phyloP scores from a whole-genome alignment of 352 stramenopile genomes.

The Blastocystis sp. region DNA sequence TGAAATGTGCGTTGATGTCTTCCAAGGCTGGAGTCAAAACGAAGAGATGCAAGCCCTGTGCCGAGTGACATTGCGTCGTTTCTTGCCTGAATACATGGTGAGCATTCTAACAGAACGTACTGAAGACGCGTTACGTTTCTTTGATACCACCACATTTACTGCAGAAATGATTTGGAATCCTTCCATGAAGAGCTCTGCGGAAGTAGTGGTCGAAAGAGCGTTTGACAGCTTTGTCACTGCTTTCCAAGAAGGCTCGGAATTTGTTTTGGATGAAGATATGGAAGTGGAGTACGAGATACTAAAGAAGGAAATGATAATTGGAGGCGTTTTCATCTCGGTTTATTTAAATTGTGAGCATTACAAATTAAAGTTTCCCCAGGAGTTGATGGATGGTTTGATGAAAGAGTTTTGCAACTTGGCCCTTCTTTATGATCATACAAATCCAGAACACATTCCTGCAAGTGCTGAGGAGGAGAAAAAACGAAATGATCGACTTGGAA shows the following conservation, averaged over 20 bases:
- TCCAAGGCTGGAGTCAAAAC: not conserved
- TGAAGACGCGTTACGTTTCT: not conserved
- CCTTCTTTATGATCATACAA: not conserved
- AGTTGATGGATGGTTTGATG: not conserved
- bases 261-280: not conserved
- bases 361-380: not conserved
- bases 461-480: slow-evolving; percentile 11
- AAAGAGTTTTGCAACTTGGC: not conserved
- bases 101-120: not conserved
- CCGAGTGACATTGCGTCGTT: not conserved
- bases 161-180: slow-evolving; percentile 4
- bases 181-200: not conserved
- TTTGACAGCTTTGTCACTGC: not conserved
- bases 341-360: not conserved
- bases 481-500: not conserved
- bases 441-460: not conserved
- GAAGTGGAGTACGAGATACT: slow-evolving; percentile 6
- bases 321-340: not conserved
- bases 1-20: not conserved
- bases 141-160: slow-evolving; percentile 25
- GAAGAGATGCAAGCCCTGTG: not conserved
- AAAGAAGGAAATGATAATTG: not conserved
- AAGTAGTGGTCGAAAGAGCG: not conserved
- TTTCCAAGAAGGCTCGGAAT: not conserved
- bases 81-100: slow-evolving; percentile 28